Evolutionary conservation across 179 eudicot genomes (phyloP).

Genomic region (Sideroxylon spinosum): DNA sequence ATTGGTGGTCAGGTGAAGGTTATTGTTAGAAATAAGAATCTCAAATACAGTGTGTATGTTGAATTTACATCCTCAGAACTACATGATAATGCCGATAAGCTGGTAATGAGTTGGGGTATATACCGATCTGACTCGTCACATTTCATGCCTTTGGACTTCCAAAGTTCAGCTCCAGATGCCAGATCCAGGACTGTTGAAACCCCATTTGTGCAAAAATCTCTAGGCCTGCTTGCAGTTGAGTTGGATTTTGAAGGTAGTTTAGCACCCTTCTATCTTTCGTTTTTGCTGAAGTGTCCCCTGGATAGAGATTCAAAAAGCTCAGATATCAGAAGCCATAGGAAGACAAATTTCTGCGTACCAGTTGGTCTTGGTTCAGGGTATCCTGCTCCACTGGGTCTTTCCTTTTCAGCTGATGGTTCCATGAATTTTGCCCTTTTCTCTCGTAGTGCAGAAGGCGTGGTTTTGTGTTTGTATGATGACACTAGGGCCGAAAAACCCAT

Average conservation of each 20-base stretch:
- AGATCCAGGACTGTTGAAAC: conserved; percentile 37
- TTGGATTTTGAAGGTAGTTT: conserved; percentile 59
- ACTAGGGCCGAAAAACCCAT: conserved; percentile 46
- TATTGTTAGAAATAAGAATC: conserved; percentile 42
- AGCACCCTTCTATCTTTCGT: conserved; percentile 79
- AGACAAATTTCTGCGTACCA: conserved; percentile 67
- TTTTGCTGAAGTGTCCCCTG: conserved; percentile 36
- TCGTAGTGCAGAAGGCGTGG: conserved; percentile 53
- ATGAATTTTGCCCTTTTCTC: conserved; percentile 77
- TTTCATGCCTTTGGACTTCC: conserved; percentile 53
- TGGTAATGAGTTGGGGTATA: conserved; percentile 70
- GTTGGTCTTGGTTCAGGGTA: conserved; percentile 76
- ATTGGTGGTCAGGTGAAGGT: conserved; percentile 68
- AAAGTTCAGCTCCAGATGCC: conserved; percentile 27
- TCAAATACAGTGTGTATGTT: conserved; percentile 47
- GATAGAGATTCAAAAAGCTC: conserved; percentile 28
- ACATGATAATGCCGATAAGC: conserved; percentile 28
- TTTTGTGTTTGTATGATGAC: conserved; percentile 66
- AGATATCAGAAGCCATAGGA: conserved; percentile 52
- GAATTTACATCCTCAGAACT: conserved; percentile 49
- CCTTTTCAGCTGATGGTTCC: conserved; percentile 53
- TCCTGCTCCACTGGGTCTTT: conserved; percentile 74
- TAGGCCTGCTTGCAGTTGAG: conserved; percentile 45
- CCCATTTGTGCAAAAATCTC: conserved; percentile 40
- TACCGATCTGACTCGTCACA: conserved; percentile 70